Evolutionary conservation across 306 rosid genomes (phyloP).

Genomic region (Pyrus communis): DNA sequence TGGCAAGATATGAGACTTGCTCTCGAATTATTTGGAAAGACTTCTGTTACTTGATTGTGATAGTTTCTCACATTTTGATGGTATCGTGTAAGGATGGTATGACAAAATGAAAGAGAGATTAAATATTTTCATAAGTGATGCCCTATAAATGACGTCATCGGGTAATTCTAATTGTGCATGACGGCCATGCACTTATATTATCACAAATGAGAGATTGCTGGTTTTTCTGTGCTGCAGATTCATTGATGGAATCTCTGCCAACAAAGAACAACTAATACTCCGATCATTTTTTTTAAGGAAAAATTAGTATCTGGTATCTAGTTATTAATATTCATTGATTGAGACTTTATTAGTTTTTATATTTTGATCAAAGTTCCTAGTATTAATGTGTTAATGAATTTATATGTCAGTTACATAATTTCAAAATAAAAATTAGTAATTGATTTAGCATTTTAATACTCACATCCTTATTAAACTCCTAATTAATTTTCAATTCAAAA

Average conservation of each 20-base stretch:
- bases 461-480: no score
- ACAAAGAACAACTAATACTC: not conserved
- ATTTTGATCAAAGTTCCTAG: no score
- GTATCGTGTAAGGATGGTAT: not conserved
- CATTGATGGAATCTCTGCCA: not conserved
- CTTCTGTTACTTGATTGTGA: not conserved
- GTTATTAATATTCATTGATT: no score
- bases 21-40: conserved; percentile 4
- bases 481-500: no score
- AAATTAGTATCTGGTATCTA: no score
- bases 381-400: no score
- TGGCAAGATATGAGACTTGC: conserved; percentile 8
- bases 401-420: no score
- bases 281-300: no score
- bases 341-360: no score
- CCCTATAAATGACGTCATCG: not conserved
- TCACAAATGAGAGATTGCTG: conserved; percentile 1
- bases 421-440: no score
- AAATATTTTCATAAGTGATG: not conserved
- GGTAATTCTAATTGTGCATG: not conserved
- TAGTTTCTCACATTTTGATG: not conserved
- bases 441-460: no score
- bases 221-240: conserved; percentile 3
- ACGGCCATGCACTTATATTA: not conserved
- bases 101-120: not conserved